phyloP scores from a whole-genome alignment of 345 rosid species.

The Populus pruinosa region DNA sequence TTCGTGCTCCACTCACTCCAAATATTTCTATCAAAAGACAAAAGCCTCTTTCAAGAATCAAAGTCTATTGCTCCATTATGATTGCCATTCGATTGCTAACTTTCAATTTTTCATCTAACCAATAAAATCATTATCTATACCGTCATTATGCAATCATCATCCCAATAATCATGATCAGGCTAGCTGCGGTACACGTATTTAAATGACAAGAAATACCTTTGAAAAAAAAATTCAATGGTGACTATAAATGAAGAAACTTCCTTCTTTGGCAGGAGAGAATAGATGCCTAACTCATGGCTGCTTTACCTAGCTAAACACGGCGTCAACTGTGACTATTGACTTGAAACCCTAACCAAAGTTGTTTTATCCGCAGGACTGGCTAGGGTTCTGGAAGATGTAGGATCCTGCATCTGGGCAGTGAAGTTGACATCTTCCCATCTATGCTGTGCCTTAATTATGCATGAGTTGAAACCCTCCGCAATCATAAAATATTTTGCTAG shows the following conservation, averaged over 20 bases:
- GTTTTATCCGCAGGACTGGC: slow-evolving; percentile 15
- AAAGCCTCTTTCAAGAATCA: not conserved
- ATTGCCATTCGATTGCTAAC: slow-evolving; percentile 1
- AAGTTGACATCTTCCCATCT: slow-evolving; percentile 17
- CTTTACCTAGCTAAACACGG: slow-evolving; percentile 31
- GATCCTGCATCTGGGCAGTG: slow-evolving; percentile 1
- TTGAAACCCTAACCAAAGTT: slow-evolving; percentile 36
- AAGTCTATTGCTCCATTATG: slow-evolving; percentile 3
- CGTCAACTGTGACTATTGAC: slow-evolving; percentile 30
- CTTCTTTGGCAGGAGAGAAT: slow-evolving; percentile 29
- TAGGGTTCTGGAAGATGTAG: slow-evolving; percentile 17
- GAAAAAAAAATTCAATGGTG: not conserved
- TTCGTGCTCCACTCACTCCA: slow-evolving; percentile 14
- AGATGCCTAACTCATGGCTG: slow-evolving; percentile 29
- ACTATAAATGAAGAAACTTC: slow-evolving; percentile 4
- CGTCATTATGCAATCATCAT: not conserved
- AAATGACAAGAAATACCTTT: not conserved
- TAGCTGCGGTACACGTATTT: not conserved
- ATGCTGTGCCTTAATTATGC: slow-evolving; percentile 4
- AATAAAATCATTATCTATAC: not conserved
- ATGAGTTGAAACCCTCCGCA: slow-evolving; percentile 19
- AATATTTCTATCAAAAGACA: not conserved
- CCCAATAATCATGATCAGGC: not conserved
- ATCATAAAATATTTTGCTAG: slow-evolving; percentile 15
- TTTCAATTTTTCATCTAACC: not conserved